phyloP scores from a whole-genome alignment of 306 rosid genomes.

The Quercus engelmannii region DNA sequence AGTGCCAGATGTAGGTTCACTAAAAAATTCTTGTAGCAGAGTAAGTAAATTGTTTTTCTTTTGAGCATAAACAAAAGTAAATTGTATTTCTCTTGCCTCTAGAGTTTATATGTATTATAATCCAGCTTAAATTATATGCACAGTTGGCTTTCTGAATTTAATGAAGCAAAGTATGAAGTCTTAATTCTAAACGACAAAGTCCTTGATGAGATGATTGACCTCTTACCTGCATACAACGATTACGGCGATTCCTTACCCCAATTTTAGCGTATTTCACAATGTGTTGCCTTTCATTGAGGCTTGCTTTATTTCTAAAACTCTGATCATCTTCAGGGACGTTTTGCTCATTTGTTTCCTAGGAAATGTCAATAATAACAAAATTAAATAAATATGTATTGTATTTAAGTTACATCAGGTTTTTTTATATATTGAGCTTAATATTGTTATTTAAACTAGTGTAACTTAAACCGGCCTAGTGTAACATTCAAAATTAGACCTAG shows the following conservation, averaged over 20 bases:
- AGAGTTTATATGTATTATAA: neutral
- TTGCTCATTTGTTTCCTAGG: slow-evolving; percentile 40
- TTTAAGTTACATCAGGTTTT: too few species aligned
- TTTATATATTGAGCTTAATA: too few species aligned
- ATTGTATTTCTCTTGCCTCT: neutral
- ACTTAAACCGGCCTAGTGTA: too few species aligned
- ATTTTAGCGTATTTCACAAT: slow-evolving; percentile 73
- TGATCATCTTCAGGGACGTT: slow-evolving; percentile 26
- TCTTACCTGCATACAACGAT: slow-evolving; percentile 71
- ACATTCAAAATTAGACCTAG: too few species aligned
- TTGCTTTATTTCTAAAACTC: slow-evolving; percentile 33
- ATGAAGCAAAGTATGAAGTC: neutral
- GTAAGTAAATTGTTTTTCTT: neutral
- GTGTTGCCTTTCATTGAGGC: slow-evolving; percentile 61
- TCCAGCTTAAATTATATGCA: neutral
- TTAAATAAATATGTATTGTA: neutral
- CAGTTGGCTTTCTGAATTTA: neutral
- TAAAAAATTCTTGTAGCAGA: neutral
- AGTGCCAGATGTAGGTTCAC: neutral
- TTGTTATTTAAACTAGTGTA: neutral
- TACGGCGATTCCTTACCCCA: slow-evolving; percentile 84
- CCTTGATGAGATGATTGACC: neutral
- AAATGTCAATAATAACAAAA: slow-evolving; percentile 11
- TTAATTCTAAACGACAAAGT: neutral
- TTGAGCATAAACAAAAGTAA: neutral